These are phyloP conservation scores for Stentor roeselii DNA, from an alignment of 73 alveolate genomes.

Conservation along the genomic window DNA sequence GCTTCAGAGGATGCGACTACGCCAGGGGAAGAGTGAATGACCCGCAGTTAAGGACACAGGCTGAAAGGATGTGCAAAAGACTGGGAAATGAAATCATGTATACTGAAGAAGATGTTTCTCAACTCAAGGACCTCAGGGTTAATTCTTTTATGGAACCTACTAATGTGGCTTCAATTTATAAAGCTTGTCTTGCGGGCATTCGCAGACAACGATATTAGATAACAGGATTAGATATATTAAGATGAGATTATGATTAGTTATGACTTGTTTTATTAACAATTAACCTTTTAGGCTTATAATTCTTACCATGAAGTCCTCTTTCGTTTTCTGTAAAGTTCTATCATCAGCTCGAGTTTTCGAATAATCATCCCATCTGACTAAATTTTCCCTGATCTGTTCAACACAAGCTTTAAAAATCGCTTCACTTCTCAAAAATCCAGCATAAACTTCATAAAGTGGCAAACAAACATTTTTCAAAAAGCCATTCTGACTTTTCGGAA, in stretches of 20 bases:
- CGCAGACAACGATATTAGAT: conserved; percentile 9
- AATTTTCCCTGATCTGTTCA: background rate
- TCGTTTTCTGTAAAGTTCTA: background rate
- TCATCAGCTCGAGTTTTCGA: background rate
- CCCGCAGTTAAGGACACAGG: conserved; percentile 15
- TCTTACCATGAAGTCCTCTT: background rate
- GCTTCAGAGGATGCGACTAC: conserved; percentile 28
- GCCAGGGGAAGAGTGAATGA: conserved; percentile 30
- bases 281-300: too few species aligned
- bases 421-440: background rate
- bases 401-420: background rate
- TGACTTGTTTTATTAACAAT: too few species aligned
- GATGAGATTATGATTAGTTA: too few species aligned
- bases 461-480: conserved; percentile 8
- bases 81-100: background rate
- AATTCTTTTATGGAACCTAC: conserved; percentile 19
- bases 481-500: conserved; percentile 11
- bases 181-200: conserved; percentile 19
- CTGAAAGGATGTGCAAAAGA: conserved; percentile 26
- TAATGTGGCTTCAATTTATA: background rate
- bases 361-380: background rate
- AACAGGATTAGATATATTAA: too few species aligned
- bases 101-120: background rate
- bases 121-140: background rate
- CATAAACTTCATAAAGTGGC: background rate